Percentiles rank a stretch among this genome's conserved stretches.
phyloP scores from a whole-genome alignment of 495 filamentous ascomycete species.

The Talaromyces stipitatus region DNA sequence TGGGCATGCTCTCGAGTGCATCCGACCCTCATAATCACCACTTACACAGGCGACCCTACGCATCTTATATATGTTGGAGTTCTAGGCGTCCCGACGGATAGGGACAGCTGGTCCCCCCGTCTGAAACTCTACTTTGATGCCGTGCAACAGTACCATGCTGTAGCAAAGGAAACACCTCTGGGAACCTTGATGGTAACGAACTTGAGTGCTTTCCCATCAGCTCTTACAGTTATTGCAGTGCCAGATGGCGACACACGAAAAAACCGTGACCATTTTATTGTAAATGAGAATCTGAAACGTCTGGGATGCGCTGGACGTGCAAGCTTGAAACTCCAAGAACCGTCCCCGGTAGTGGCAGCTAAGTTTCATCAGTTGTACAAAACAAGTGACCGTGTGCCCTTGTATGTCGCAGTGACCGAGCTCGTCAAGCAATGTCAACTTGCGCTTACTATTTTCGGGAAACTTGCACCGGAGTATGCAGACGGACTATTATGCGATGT shows the following conservation, averaged over 20 bases:
- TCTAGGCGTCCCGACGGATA: conserved; percentile 74
- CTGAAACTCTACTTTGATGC: conserved; percentile 80
- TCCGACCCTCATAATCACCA: conserved; percentile 86
- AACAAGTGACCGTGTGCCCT: conserved; percentile 68
- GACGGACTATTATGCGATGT: conserved; percentile 91
- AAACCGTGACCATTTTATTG: conserved; percentile 79
- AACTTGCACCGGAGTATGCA: conserved; percentile 78
- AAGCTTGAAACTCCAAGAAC: conserved; percentile 68
- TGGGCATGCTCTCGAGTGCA: conserved; percentile 91
- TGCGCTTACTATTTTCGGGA: conserved; percentile 81
- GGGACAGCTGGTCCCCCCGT: conserved; percentile 69
- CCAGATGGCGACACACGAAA: conserved; percentile 79
- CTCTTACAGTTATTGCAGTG: conserved; percentile 78
- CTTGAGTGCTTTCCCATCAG: conserved; percentile 80
- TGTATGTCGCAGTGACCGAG: conserved; percentile 74
- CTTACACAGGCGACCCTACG: conserved; percentile 81
- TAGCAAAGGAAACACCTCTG: conserved; percentile 69
- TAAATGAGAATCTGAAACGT: conserved; percentile 91
- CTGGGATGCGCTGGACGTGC: conserved; percentile 87
- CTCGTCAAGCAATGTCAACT: conserved; percentile 89
- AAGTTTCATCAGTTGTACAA: conserved; percentile 91
- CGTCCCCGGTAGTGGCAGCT: conserved; percentile 71
- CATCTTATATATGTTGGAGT: conserved; percentile 75
- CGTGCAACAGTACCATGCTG: conserved; percentile 73
- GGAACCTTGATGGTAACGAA: conserved; percentile 93